These are phyloP conservation scores for Debaryomyces fabryi DNA, from an alignment of 1,139 yeast genomes.

Conservation along the genomic window DNA sequence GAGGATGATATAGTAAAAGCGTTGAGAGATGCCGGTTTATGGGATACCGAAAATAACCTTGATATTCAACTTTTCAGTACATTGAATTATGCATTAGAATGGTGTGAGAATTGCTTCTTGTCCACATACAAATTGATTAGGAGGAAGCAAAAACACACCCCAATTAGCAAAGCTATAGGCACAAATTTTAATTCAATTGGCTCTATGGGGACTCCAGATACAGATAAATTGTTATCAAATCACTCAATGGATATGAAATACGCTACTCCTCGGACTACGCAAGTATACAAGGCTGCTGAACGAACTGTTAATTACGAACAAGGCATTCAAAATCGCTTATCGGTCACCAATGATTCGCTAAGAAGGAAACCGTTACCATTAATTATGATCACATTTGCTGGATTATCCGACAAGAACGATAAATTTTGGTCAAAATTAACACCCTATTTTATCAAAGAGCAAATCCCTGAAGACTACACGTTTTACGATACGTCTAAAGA, in stretches of 20 bases:
- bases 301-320: slow-evolving; percentile 51
- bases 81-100: slow-evolving; percentile 86
- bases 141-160: slow-evolving; percentile 20
- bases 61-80: slow-evolving; percentile 68
- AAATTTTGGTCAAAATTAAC: slow-evolving; percentile 65
- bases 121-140: slow-evolving; percentile 56
- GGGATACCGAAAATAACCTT: slow-evolving; percentile 48
- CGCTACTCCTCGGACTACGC: slow-evolving; percentile 68
- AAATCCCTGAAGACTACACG: slow-evolving; percentile 50
- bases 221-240: slow-evolving; percentile 16
- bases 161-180: slow-evolving; percentile 10
- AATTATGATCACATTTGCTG: slow-evolving; percentile 70
- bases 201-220: neutral
- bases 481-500: slow-evolving; percentile 48
- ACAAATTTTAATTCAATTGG: neutral
- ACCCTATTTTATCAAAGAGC: slow-evolving; percentile 54
- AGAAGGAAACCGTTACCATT: slow-evolving; percentile 68
- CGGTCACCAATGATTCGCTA: slow-evolving; percentile 29
- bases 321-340: slow-evolving; percentile 34
- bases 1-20: slow-evolving; percentile 65
- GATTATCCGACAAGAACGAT: slow-evolving; percentile 61
- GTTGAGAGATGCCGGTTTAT: slow-evolving; percentile 70
- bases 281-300: slow-evolving; percentile 64
- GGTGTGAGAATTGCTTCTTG: slow-evolving; percentile 93
- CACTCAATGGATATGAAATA: slow-evolving; percentile 20